Evolutionary conservation across 2,329 filamentous ascomycete species (phyloP).

Genomic region (Trichoderma atroviride): DNA sequence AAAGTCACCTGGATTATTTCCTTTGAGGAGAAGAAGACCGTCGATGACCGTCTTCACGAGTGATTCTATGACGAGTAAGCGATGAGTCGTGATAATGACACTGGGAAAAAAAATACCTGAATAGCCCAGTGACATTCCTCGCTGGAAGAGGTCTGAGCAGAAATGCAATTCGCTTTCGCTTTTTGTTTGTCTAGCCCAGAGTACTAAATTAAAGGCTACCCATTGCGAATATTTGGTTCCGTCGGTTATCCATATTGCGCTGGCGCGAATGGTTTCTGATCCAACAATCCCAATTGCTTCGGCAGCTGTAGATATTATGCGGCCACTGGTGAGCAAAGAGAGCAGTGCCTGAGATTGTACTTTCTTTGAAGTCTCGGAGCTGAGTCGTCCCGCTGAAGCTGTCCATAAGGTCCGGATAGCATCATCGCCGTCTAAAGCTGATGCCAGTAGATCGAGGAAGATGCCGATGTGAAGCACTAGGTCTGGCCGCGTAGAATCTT

Average conservation of each 20-base stretch:
- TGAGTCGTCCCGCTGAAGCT: constrained; percentile 34
- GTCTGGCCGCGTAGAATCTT: constrained; percentile 46
- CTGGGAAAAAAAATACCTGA: constrained; percentile 53
- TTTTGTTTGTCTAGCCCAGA: constrained; percentile 43
- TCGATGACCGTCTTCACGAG: constrained; percentile 44
- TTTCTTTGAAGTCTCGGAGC: constrained; percentile 35
- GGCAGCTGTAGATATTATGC: constrained; percentile 53
- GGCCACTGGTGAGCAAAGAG: constrained; percentile 52
- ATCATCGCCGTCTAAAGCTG: constrained; percentile 45
- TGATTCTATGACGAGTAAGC: constrained; percentile 42
- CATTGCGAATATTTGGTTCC: constrained; percentile 68
- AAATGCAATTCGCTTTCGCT: constrained; percentile 43
- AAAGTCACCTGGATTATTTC: constrained; percentile 34
- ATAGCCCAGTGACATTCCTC: constrained; percentile 72
- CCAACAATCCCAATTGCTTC: constrained; percentile 58
- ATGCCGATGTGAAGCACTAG: constrained; percentile 48
- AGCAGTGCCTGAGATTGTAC: constrained; percentile 44
- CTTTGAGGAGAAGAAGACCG: constrained; percentile 42
- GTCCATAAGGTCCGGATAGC: constrained; percentile 46
- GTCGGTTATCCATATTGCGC: constrained; percentile 62
- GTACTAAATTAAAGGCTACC: constrained; percentile 67
- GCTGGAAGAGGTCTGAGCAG: constrained; percentile 54
- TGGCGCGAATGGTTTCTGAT: constrained; percentile 34
- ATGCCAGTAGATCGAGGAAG: constrained; percentile 48
- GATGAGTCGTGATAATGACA: background rate